Evolutionary conservation across 106 monocot species (phyloP), one percentile per base, ranked within the genome.

Genomic region (Agapanthus africanus): DNA sequence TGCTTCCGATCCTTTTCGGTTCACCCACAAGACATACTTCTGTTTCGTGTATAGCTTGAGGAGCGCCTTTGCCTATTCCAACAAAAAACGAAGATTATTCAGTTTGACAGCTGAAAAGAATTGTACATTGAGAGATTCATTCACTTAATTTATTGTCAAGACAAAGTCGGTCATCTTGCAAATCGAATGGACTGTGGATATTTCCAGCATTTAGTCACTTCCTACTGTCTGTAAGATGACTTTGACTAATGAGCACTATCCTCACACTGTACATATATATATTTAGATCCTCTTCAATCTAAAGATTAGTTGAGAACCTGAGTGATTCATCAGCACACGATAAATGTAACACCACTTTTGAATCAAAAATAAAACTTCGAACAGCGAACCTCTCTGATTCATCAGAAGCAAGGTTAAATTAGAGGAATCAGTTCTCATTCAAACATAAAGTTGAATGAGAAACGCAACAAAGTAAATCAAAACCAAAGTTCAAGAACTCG

Each of bases 1-100:
- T 26, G 32, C 37, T 41, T 51, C 35, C 22, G 68, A 63, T 70
- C 57, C 76, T n/a, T 28, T 42, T 18, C 60, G 67, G 28, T 80
- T 73, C 54, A 77, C 36, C 41, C 69, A 80, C 23, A 84, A 70
- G 42, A 84, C 47, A 35, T 84, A 80, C 10, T 77, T 80, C 70
- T 84, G 73, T 51, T 84, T 73, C 18, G 28, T 23, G 67, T 80
- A 80, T 40, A 84, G 69, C 80, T 70, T 63, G 22, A 80, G 31
- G 42, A 84, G 67, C 30, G 28, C 46, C 16, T 80, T 71, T 59
- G 77, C 73, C 84, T 84, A 60, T 72, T 66, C n/a, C n/a, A n/a
- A n/a, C n/a, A 26, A 16, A 34, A 3, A 35, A 16, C 23, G 18
- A 31, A 70, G 21, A 28, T 28, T 14, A 37, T n/a, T 6, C 10